phyloP scores from a whole-genome alignment of 768 basidiomycete species.

The Gelatoporia subvermispora region DNA sequence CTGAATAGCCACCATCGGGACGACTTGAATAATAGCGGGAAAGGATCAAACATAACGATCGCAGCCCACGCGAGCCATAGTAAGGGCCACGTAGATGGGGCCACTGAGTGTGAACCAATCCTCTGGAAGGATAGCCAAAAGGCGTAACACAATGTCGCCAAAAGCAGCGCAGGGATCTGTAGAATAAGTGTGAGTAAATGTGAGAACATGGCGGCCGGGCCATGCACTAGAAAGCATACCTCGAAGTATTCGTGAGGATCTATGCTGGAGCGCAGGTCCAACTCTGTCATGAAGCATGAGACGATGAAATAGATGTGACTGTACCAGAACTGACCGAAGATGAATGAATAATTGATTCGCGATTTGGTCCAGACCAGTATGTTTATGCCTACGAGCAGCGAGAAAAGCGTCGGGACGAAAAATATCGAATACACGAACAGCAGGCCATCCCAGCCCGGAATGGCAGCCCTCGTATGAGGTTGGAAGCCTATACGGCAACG shows the following conservation, averaged over 20 bases:
- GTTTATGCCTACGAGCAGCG: conserved; percentile 78
- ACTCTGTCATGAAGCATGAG: conserved; percentile 38
- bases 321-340: conserved; percentile 55
- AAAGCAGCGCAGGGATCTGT: conserved; percentile 78
- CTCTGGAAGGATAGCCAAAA: conserved; percentile 82
- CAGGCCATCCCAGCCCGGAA: conserved; percentile 70
- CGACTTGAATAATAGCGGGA: conserved; percentile 56
- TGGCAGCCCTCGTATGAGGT: conserved; percentile 39
- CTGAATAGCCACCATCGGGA: conserved; percentile 81
- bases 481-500: conserved; percentile 44
- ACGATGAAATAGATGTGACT: background rate
- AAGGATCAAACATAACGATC: conserved; percentile 67
- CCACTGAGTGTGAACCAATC: conserved; percentile 47
- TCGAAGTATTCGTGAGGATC: conserved; percentile 79
- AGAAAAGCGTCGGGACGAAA: conserved; percentile 69
- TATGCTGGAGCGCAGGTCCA: conserved; percentile 64
- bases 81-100: conserved; percentile 74
- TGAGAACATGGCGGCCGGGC: background rate
- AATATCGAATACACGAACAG: conserved; percentile 77
- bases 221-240: conserved; percentile 26
- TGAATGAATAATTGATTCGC: conserved; percentile 91
- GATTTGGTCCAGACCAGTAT: conserved; percentile 68
- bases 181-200: conserved; percentile 4
- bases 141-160: conserved; percentile 67
- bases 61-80: conserved; percentile 70